Evolutionary conservation across 352 stramenopile species (phyloP), one percentile per base, ranked within the genome.

Genomic region (Phytophthora citrophthora): DNA sequence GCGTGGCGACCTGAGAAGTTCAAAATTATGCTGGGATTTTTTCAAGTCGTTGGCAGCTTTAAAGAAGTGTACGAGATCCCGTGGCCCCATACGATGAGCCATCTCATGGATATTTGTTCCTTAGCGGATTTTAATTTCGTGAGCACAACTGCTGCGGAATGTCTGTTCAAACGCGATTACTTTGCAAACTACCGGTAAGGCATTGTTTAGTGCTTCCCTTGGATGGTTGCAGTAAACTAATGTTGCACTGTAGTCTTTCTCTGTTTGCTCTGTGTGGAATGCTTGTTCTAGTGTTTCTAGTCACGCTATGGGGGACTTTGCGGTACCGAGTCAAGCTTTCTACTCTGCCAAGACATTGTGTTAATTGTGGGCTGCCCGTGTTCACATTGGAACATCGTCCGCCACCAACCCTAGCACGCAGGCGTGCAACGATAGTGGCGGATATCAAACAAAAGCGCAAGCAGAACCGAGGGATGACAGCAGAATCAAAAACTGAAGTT

Each of bases 1-100:
- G 18, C 62, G 10, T 79, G 84, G 34, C 73, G 79, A 8, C 67
- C 81, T 3, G 84, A 93, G 27, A 93, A 93, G 50, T 84, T 93
- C 47, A 93, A 93, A 68, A 93, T 93, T 32, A 51, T 93, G 59
- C 56, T 93, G 11, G 79, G 74, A 9, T 93, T 91, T 57, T 91
- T 93, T 55, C 84, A 93, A 58, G 74, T 93, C 31, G 81, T 93
- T 44, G 80, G 81, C 2, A 77, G 81, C 40, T 90, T 90, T 54
- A 91, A 93, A 47, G 77, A 85, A 31, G 68, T 85, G 6, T 93
- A 93, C 54, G 78, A 91, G 54, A 88, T 93, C 31, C 72, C 77
- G 32, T 93, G 80, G 84, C 80, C 84, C 2, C 68, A 76, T 32
- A 68, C 64, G 1, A 83, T 91, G 75, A 88, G 71, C 18, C 55